phyloP scores from a whole-genome alignment of 768 basidiomycete species.

The Tricholoma terreum region DNA sequence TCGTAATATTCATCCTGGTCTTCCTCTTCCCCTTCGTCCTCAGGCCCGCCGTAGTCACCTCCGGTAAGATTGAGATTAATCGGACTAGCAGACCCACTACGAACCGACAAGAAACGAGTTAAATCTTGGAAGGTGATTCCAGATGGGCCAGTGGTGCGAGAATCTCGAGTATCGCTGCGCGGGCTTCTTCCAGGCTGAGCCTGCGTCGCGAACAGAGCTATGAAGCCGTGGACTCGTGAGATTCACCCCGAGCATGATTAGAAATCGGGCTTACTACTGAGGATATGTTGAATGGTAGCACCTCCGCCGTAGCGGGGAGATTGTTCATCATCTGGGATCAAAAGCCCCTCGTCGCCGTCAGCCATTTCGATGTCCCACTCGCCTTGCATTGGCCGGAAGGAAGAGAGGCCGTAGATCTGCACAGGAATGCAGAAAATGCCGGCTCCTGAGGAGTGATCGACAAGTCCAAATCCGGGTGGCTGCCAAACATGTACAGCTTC shows the following conservation, averaged over 20 bases:
- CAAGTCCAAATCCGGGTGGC: not conserved
- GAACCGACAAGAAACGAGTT: conserved; percentile 22
- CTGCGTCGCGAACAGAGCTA: conserved; percentile 35
- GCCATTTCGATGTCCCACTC: conserved; percentile 19
- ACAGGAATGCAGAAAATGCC: too few relatives aligned
- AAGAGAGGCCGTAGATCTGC: too few relatives aligned
- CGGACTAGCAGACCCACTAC: conserved; percentile 3
- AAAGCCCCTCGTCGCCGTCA: conserved; percentile 14
- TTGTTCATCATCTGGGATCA: not conserved
- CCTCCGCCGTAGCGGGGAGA: not conserved
- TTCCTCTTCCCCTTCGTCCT: conserved; percentile 26
- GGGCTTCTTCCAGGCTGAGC: conserved; percentile 22
- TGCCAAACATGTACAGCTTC: not conserved
- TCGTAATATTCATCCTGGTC: conserved; percentile 37
- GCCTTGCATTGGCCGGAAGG: conserved; percentile 16
- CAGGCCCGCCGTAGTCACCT: conserved; percentile 7
- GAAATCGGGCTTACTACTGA: conserved; percentile 20
- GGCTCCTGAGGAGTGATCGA: conserved; percentile 15
- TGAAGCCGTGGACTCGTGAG: not conserved
- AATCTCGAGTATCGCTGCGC: conserved; percentile 5
- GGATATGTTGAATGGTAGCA: conserved; percentile 24
- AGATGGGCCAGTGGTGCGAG: conserved; percentile 19
- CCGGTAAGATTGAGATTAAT: not conserved
- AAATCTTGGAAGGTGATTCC: conserved; percentile 32
- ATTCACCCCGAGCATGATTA: not conserved